Evolutionary conservation across 1,284 basidiomycete species (phyloP).

Genomic region (Fomitopsis palustris): DNA sequence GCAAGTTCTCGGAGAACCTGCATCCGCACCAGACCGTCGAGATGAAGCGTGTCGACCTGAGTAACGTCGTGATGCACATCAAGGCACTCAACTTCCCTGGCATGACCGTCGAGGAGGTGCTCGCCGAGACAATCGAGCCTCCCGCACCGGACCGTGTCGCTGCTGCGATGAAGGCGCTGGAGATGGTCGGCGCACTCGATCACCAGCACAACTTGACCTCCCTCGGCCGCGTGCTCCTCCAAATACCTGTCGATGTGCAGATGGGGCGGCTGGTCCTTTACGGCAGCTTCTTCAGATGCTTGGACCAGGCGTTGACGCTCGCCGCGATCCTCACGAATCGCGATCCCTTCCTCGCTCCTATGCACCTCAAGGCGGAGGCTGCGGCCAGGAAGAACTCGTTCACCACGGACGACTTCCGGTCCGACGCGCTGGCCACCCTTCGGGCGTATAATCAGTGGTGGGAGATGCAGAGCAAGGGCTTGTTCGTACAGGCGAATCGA

Average conservation of each 20-base stretch:
- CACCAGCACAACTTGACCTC: conserved; percentile 77
- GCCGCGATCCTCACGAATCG: conserved; percentile 89
- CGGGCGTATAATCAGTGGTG: conserved; percentile 86
- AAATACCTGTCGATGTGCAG: conserved; percentile 87
- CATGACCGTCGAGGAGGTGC: conserved; percentile 85
- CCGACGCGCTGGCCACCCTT: conserved; percentile 82
- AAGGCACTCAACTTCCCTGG: conserved; percentile 94
- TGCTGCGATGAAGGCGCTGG: conserved; percentile 80
- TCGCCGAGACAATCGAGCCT: conserved; percentile 86
- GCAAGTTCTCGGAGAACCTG: conserved; percentile 59
- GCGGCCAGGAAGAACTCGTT: conserved; percentile 77
- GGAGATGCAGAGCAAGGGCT: conserved; percentile 61
- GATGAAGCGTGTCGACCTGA: conserved; percentile 93
- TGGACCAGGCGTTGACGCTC: conserved; percentile 86
- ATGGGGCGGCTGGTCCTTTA: conserved; percentile 89
- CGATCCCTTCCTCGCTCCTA: conserved; percentile 87
- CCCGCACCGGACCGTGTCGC: conserved; percentile 78
- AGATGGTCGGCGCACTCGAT: conserved; percentile 89
- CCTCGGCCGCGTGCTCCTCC: conserved; percentile 84
- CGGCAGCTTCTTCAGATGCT: conserved; percentile 91
- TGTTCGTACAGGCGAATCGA: conserved; percentile 63
- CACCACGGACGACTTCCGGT: conserved; percentile 78
- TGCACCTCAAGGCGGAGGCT: conserved; percentile 63
- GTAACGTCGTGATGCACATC: conserved; percentile 94
- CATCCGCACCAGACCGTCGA: conserved; percentile 89